These are phyloP conservation scores for Scheffersomyces illinoinensis DNA, from an alignment of 1,139 yeast species.

Conservation along the genomic window DNA sequence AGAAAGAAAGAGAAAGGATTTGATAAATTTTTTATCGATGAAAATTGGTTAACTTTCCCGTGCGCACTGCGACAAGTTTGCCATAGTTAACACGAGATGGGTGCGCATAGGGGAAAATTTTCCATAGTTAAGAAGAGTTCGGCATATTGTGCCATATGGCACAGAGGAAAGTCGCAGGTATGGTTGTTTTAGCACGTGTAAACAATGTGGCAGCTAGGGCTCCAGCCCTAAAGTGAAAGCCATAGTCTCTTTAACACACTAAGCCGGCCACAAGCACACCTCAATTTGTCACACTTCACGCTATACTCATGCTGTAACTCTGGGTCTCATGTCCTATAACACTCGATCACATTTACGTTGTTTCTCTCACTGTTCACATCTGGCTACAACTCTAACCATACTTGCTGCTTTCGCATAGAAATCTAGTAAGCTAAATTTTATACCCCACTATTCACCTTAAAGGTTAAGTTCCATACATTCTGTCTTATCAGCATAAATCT, in stretches of 20 bases:
- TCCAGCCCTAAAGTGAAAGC: not conserved
- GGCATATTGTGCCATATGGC: not conserved
- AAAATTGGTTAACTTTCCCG: not conserved
- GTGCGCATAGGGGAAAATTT: not conserved
- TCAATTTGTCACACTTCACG: too few relatives aligned
- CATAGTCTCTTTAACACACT: too few relatives aligned
- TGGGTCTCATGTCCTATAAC: not conserved
- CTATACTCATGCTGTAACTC: too few relatives aligned
- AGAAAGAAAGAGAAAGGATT: conserved; percentile 2
- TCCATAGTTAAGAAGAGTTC: not conserved
- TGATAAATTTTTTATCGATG: conserved; percentile 1
- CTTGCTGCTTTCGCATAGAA: not conserved
- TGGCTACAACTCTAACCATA: not conserved
- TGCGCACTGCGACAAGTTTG: not conserved
- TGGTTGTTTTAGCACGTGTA: not conserved
- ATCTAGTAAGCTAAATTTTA: not conserved
- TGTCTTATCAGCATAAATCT: too few relatives aligned
- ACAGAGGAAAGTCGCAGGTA: not conserved
- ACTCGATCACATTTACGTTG: not conserved
- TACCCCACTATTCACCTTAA: not conserved
- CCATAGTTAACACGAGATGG: not conserved
- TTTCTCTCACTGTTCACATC: not conserved
- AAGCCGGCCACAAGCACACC: too few relatives aligned
- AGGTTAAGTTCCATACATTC: not conserved
- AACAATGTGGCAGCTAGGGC: not conserved